Evolutionary conservation across 1,284 basidiomycete species (phyloP), one percentile per base, ranked within the genome.

Genomic region (Ceratobasidium sp.): DNA sequence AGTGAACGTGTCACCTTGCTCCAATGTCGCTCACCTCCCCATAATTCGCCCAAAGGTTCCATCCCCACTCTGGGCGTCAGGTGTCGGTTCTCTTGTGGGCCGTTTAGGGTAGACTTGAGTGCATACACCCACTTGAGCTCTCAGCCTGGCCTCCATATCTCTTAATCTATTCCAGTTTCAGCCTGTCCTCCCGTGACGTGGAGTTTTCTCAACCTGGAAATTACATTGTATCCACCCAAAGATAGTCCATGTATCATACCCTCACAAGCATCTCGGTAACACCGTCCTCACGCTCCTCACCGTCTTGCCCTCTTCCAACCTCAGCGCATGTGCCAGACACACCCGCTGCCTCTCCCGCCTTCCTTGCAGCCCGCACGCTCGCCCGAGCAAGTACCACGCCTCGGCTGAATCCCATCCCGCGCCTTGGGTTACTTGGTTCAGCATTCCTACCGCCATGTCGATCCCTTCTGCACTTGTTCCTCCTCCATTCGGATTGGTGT

Each of bases 381-480:
- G 93, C 5, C 91, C 93, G 7, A 98, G 88, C 83, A 92, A 93
- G 83, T 93, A 97, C 96, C 96, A 98, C 35, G 94, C 96, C 84
- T 98, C 96, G 0, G 95, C 90, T 1, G 93, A 89, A 83, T 97
- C 93, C 95, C 96, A 98, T 4, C 93, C 96, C 0, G 80, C 70
- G 44, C 83, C 83, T 77, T 86, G 85, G 0, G 87, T 87, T 2
- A 87, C 79, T 44, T 84, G 82, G 73, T 86, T 85, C 59, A 89
- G 82, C 35, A 82, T 77, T 2, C 82, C 79, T 57, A 83, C 84
- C 16, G 83, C 81, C 59, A 83, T 79, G 14, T 82, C 82, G 35
- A 68, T 57, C 20, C 38, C 71, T 46, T 30, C 23, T 16, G 35
- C 18, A 12, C 33, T 52, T 18, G n/a, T 14, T 35, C 48, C 65